A percentile compares a stretch with the other conserved stretches of the same genome.
phyloP scores from a whole-genome alignment of 768 basidiomycete genomes.

The Mrakia frigida region DNA sequence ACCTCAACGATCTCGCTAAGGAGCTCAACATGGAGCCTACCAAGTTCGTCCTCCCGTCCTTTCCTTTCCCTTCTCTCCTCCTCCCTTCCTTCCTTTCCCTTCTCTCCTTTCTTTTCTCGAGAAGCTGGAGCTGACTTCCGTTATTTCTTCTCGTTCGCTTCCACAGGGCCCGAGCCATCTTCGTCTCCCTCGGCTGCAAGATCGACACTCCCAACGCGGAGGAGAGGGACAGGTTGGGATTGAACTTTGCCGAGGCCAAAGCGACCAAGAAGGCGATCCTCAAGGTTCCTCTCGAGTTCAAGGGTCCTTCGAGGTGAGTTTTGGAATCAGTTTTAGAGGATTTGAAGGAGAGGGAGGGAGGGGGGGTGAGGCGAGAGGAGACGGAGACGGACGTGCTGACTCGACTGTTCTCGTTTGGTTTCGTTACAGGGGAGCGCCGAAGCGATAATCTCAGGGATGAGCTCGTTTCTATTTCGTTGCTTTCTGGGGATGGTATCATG shows the following conservation, averaged over 20 bases:
- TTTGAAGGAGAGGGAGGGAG: no score
- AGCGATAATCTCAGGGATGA: neutral
- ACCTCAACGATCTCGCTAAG: slow-evolving; percentile 61
- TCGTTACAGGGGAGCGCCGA: slow-evolving; percentile 11
- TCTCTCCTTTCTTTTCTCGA: neutral
- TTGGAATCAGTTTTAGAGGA: no score
- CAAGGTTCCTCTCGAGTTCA: slow-evolving; percentile 67
- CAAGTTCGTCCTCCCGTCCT: slow-evolving; percentile 53
- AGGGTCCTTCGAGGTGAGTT: slow-evolving; percentile 25
- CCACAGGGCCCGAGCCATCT: slow-evolving; percentile 60
- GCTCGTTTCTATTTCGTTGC: no score
- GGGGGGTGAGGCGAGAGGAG: neutral
- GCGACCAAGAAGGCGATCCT: slow-evolving; percentile 65
- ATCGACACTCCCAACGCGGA: slow-evolving; percentile 55
- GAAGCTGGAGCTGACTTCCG: neutral
- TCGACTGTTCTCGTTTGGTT: neutral
- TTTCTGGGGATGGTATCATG: no score
- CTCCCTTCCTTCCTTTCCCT: neutral
- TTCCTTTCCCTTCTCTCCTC: neutral
- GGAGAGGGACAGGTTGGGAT: slow-evolving; percentile 65
- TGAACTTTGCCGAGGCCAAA: slow-evolving; percentile 59
- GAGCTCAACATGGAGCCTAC: slow-evolving; percentile 64
- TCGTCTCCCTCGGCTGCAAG: slow-evolving; percentile 77
- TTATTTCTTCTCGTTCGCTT: neutral
- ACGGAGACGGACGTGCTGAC: neutral